Base-by-base conservation (phyloP, 139 green algal genomes). In the Chlamydomonas incerta region DNA sequence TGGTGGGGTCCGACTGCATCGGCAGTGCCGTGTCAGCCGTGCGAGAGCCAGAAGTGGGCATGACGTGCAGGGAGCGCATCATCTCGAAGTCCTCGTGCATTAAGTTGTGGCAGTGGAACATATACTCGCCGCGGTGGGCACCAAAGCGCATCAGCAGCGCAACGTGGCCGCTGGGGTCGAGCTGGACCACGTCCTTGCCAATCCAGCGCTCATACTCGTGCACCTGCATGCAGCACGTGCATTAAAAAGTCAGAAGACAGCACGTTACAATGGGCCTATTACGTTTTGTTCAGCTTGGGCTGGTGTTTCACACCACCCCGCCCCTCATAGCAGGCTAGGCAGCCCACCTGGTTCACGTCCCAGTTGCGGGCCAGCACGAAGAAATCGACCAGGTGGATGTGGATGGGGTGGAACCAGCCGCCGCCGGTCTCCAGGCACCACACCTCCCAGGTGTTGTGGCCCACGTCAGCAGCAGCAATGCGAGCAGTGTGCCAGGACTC, bases 61-160 rank as follows among this genome's bases (percentile, higher is more conserved):
- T 52, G 28, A 77, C 46, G 14, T 52, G 46, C 41, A 77, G 63
- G 2, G 72, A 77, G 46, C 72, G 72, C 72, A 77, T 77, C 72
- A 77, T 77, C 72, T 65, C 72, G 13, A 72, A 72, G 21, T 72
- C 66, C 66, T 50, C 72, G 14, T 80, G 72, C 50, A 80, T 24
- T 28, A 80, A 50, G 47, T 80, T 80, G 72, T 80, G 72, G 72
- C 72, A 80, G 72, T 80, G 72, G 72, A 80, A 80, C 72, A 80
- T 80, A 50, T 80, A 80, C 18, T 80, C 50, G 29, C 72, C 72
- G 29, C 50, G 47, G 72, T 80, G 72, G 2, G 72, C 41, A 0
- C 72, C 72, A 50, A 80, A 80, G 28, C 72, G 34, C 14, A 65
- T 28, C 31, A 80, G 50, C 28, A 80, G 72, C 20, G 50, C 24